Conservation (phyloP, 192 early-diverging fungal species). For the Anaeromyces robustus region DNA sequence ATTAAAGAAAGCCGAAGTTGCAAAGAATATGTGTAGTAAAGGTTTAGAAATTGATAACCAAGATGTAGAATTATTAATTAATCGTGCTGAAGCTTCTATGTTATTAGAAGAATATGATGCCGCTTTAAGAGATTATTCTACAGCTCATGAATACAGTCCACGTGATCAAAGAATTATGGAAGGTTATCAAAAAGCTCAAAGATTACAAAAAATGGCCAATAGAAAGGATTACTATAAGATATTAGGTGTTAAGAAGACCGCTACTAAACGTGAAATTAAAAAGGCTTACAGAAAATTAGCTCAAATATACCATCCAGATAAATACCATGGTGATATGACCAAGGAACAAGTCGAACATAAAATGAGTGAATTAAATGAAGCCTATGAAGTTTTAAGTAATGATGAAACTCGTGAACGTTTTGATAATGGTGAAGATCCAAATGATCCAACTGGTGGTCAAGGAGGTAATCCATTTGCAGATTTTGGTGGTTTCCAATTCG, state of each 20-base stretch:
- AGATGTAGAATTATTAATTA: conserved; percentile 54
- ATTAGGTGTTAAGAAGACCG: conserved; percentile 59
- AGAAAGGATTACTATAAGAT: conserved; percentile 93
- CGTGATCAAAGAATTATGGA: conserved; percentile 33
- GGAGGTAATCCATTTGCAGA: conserved; percentile 33
- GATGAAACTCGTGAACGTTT: conserved; percentile 37
- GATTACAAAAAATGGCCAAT: conserved; percentile 31
- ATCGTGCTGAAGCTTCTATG: conserved; percentile 53
- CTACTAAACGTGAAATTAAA: conserved; percentile 65
- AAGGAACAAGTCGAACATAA: conserved; percentile 65
- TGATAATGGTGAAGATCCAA: conserved; percentile 66
- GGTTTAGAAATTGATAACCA: conserved; percentile 52
- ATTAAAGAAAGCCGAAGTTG: conserved; percentile 28
- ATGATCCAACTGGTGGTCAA: conserved; percentile 48
- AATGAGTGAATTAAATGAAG: conserved; percentile 87
- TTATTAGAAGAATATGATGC: conserved; percentile 57
- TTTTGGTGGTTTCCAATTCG: conserved; percentile 27
- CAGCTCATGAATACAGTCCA: conserved; percentile 46
- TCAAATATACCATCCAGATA: conserved; percentile 74
- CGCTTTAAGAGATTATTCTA: conserved; percentile 54
- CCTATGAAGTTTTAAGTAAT: conserved; percentile 55
- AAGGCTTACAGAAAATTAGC: conserved; percentile 82
- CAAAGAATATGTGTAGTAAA: conserved; percentile 49
- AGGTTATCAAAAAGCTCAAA: conserved; percentile 41
- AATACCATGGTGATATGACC: conserved; percentile 55